phyloP scores from a whole-genome alignment of 768 basidiomycete species.

The Lentinus tigrinus region DNA sequence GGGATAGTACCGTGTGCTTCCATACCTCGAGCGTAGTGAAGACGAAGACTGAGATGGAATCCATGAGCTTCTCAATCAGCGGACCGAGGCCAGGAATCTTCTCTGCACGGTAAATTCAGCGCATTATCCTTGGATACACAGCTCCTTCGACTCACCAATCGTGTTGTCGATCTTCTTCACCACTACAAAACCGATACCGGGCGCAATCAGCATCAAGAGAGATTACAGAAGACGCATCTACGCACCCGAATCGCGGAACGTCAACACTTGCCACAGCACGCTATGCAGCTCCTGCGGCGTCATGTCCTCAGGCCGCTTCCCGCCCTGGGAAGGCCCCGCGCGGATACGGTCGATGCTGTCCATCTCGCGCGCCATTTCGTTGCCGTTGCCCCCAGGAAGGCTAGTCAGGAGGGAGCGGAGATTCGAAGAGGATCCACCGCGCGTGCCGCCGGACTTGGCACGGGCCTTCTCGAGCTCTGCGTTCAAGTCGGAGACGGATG shows the following conservation, averaged over 20 bases:
- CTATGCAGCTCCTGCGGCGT: conserved; percentile 84
- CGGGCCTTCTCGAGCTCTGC: conserved; percentile 72
- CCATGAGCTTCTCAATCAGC: conserved; percentile 76
- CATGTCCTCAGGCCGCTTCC: conserved; percentile 78
- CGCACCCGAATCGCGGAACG: conserved; percentile 77
- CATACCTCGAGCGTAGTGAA: conserved; percentile 78
- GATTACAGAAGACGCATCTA: not conserved
- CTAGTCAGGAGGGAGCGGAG: conserved; percentile 62
- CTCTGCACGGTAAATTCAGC: conserved; percentile 39
- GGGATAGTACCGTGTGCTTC: not conserved
- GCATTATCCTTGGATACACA: not conserved
- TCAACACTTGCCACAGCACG: conserved; percentile 82
- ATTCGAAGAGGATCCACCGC: conserved; percentile 40
- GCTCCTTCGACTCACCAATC: conserved; percentile 49
- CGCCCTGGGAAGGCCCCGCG: conserved; percentile 50
- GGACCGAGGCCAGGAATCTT: conserved; percentile 78
- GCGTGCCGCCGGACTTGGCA: conserved; percentile 37
- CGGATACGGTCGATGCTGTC: conserved; percentile 71
- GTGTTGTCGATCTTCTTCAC: conserved; percentile 78
- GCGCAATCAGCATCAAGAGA: not conserved
- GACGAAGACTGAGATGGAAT: conserved; percentile 76
- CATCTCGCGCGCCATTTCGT: conserved; percentile 70
- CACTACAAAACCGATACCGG: conserved; percentile 33
- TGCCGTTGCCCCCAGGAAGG: conserved; percentile 59
- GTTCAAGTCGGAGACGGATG: conserved; percentile 86